Evolutionary conservation across 257 asterid genomes (phyloP), one percentile per base, ranked within the genome.

Genomic region (Cinchona pubescens): DNA sequence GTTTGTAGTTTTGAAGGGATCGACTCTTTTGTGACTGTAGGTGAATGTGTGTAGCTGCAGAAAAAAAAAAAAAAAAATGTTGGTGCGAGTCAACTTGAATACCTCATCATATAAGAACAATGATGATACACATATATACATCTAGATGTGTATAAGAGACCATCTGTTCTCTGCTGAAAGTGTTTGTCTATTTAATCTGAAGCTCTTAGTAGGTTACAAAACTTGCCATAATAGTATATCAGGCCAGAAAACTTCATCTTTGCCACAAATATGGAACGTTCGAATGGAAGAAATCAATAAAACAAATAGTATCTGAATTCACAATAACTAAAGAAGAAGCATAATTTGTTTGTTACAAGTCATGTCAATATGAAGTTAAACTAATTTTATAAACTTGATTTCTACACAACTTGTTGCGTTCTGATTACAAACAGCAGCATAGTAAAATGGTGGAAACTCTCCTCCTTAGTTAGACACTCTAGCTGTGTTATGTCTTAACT

Each of bases 351-450:
- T 30, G 46, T 60, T 72, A 37, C 11, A 73, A 5, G 34, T 18
- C 34, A 49, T 66, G 21, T 19, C 35, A 53, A 5, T 23, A 10
- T n/a, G 10, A 4, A 40, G 67, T 40, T n/a, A 23, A 6, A 55
- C 27, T 53, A 51, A 19, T 25, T 51, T 3, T 51, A 38, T 56
- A 35, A 55, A 37, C 32, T 35, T 30, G 2, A 40, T 11, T 27
- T 14, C 13, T 12, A 34, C 61, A 56, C 66, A 61, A 15, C 7
- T 14, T 21, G 15, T 45, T 48, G n/a, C 15, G 45, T 76, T 40
- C 45, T 43, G 42, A 58, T 69, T 76, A 60, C 75, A 69, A 32
- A 23, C 75, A 45, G 51, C 10, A 69, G 67, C 27, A n/a, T 21
- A 37, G 43, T 23, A 32, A 35, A 49, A 53, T 53, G 51, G 75